Evolutionary conservation across 768 basidiomycete genomes (phyloP).

Genomic region (Amanita pseudoporphyria): DNA sequence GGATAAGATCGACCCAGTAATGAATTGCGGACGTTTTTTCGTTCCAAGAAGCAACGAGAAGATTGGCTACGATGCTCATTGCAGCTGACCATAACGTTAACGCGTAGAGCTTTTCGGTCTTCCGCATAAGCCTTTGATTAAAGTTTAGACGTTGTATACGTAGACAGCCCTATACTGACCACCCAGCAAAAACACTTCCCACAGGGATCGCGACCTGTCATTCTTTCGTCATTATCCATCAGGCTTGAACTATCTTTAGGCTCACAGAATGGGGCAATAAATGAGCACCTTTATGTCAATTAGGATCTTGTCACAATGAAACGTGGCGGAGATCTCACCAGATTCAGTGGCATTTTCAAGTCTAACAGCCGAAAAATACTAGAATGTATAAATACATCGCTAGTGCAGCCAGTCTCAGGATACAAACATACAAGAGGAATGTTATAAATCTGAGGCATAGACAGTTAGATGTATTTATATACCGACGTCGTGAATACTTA

Average conservation of each 20-base stretch:
- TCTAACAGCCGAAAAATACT: constrained; percentile 82
- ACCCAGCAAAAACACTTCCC: constrained; percentile 86
- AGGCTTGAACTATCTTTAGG: constrained; percentile 7
- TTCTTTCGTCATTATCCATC: not conserved
- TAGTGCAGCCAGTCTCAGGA: constrained; percentile 5
- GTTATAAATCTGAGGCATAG: constrained; percentile 61
- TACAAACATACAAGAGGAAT: constrained; percentile 55
- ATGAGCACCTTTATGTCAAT: constrained; percentile 51
- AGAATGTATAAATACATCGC: constrained; percentile 9
- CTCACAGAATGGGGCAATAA: constrained; percentile 84
- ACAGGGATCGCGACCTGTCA: constrained; percentile 66
- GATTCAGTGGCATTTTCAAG: constrained; percentile 58
- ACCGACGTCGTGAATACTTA: constrained; percentile 20
- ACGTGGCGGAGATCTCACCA: constrained; percentile 35
- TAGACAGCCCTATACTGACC: constrained; percentile 33
- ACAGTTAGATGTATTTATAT: constrained; percentile 7
- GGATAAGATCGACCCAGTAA: constrained; percentile 71
- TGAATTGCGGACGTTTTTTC: constrained; percentile 48
- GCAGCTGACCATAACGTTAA: constrained; percentile 61
- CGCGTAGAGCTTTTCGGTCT: constrained; percentile 76
- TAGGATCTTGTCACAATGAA: constrained; percentile 2
- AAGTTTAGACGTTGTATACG: constrained; percentile 6
- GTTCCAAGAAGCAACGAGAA: constrained; percentile 59
- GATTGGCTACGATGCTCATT: constrained; percentile 48
- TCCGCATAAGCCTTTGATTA: constrained; percentile 63